Base-by-base conservation (phyloP, 2,329 filamentous ascomycete species). In the Acarospora socialis region DNA sequence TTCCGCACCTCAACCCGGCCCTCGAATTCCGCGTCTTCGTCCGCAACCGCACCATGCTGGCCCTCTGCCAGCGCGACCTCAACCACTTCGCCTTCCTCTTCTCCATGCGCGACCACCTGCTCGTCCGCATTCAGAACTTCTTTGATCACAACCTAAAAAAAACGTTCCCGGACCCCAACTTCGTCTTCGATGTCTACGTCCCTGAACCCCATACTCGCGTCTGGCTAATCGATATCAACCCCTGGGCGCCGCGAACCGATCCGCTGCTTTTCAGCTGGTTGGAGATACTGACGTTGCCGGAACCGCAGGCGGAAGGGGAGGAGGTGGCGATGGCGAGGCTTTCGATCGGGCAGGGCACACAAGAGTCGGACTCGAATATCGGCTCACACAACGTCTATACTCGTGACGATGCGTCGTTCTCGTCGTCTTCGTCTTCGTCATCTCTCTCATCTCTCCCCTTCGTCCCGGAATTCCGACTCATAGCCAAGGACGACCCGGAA, bases 11-110 rank as follows among this genome's bases (percentile, higher is more conserved):
- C 33, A 90, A 94, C 52, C 83, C 86, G 0, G 80, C 83, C 0
- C 72, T 94, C 36, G 90, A 98, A 53, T 98, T 98, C 56, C 73
- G 90, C 15, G 94, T 86, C 53, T 98, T 95, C 49, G 90, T 95
- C 22, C 81, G 87, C 46, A 66, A 84, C 36, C 68, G 82, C 7
- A 72, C 71, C 33, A 65, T 98, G 10, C 66, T 98, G 23, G 84
- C 75, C 37, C 75, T 95, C 36, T 81, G 77, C 20, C 90, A 95
- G 57, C 73, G 90, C 4, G 87, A 95, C 51, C 67, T 87, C 31
- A 93, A 92, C 49, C 72, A 90, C 58, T 95, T 87, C 54, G 73
- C 79, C 8, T 98, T 94, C 51, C 65, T 95, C 51, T 68, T 66
- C 44, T 55, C 59, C 5, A 63, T 94, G 54, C 68, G 73, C 29